Percentiles rank a stretch among this genome's conserved stretches.
phyloP scores from a whole-genome alignment of 2,329 filamentous ascomycete genomes.

The Alternaria brassicae region DNA sequence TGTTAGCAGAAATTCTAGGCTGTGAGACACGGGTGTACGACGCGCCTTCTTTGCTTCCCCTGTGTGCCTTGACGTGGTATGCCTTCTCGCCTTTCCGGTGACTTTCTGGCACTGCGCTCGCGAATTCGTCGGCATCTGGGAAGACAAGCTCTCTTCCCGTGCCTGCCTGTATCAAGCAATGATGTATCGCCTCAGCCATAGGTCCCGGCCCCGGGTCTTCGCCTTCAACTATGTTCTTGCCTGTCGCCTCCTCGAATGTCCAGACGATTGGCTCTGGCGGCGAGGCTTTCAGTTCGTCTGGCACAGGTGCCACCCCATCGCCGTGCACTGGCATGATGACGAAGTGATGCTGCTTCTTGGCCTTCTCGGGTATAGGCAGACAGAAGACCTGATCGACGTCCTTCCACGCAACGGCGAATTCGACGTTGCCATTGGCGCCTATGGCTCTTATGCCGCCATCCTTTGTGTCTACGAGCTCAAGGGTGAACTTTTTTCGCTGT shows the following conservation, averaged over 20 bases:
- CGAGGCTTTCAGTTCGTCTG: slow-evolving; percentile 49
- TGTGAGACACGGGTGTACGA: neutral
- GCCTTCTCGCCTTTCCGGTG: slow-evolving; percentile 69
- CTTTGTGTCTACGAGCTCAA: slow-evolving; percentile 61
- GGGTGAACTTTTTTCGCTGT: slow-evolving; percentile 68
- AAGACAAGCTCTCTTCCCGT: slow-evolving; percentile 58
- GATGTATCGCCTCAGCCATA: slow-evolving; percentile 56
- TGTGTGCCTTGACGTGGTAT: slow-evolving; percentile 69
- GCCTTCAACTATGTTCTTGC: slow-evolving; percentile 53
- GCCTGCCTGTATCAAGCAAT: slow-evolving; percentile 53
- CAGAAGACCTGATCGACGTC: slow-evolving; percentile 66
- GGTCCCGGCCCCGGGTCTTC: slow-evolving; percentile 51
- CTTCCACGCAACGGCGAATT: slow-evolving; percentile 60
- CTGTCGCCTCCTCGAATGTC: slow-evolving; percentile 63
- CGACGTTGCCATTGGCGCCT: slow-evolving; percentile 60
- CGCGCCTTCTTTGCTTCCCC: slow-evolving; percentile 70
- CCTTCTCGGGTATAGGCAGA: slow-evolving; percentile 69
- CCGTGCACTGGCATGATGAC: slow-evolving; percentile 63
- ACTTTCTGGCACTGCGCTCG: slow-evolving; percentile 65
- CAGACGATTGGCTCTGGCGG: slow-evolving; percentile 65
- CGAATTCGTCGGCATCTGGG: slow-evolving; percentile 65
- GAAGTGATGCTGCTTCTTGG: slow-evolving; percentile 69
- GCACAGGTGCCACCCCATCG: slow-evolving; percentile 56
- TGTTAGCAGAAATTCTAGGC: slow-evolving; percentile 17
- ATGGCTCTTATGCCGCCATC: slow-evolving; percentile 57